Evolutionary conservation across 2,329 filamentous ascomycete genomes (phyloP).

Genomic region (Thielaviopsis cerberus): DNA sequence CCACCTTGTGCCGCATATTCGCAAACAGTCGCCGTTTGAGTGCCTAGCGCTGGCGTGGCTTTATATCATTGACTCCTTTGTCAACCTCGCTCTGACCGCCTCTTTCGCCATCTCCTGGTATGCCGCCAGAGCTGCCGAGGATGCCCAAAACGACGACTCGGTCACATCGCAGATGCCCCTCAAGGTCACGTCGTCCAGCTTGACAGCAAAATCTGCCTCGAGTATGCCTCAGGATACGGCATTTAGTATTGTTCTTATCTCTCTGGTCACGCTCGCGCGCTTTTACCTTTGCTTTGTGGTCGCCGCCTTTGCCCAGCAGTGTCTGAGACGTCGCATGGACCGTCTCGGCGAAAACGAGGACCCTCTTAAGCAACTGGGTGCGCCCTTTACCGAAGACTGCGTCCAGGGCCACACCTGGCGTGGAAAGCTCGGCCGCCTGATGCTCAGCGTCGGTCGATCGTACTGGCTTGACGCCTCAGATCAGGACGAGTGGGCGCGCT

Average conservation of each 20-base stretch:
- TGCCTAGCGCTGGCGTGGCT: conserved; percentile 68
- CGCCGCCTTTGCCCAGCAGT: conserved; percentile 62
- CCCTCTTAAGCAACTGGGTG: conserved; percentile 18
- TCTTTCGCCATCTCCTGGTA: conserved; percentile 79
- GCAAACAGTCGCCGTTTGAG: conserved; percentile 58
- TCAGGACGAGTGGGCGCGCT: conserved; percentile 48
- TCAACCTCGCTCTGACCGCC: conserved; percentile 67
- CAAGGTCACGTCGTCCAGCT: conserved; percentile 4
- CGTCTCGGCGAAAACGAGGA: conserved; percentile 10
- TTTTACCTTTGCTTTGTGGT: conserved; percentile 73
- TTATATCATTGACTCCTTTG: conserved; percentile 62
- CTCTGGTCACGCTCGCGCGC: conserved; percentile 53
- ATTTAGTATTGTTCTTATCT: conserved; percentile 63
- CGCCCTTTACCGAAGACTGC: conserved; percentile 48
- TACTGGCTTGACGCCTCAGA: conserved; percentile 67
- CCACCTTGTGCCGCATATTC: conserved; percentile 62
- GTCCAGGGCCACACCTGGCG: conserved; percentile 64
- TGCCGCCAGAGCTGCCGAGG: conserved; percentile 37
- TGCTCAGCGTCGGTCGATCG: conserved; percentile 53
- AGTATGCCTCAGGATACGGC: conserved; percentile 36
- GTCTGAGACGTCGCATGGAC: conserved; percentile 45
- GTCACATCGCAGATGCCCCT: conserved; percentile 10
- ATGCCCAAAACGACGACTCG: conserved; percentile 8
- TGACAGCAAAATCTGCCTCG: conserved; percentile 2
- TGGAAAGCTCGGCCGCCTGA: conserved; percentile 57